Conservation (phyloP, 129 eudicot species). For the Lonicera japonica region DNA sequence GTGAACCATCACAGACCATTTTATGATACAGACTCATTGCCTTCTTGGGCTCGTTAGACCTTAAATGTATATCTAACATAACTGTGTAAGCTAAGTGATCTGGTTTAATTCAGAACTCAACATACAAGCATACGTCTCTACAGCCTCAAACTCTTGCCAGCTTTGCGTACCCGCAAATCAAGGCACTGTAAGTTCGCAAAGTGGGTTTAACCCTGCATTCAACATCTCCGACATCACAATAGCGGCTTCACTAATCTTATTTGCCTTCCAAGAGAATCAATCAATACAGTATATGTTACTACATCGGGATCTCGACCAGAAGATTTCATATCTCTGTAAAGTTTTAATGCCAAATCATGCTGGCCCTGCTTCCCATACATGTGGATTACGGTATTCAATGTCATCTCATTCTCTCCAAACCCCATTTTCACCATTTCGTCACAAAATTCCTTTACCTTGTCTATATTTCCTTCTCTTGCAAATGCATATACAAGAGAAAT, state of each 20-base stretch:
- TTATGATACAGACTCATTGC: conserved; percentile 60
- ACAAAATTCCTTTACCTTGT: conserved; percentile 62
- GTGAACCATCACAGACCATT: conserved; percentile 57
- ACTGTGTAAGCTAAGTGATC: conserved; percentile 82
- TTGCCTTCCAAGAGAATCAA: conserved; percentile 82
- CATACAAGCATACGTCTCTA: conserved; percentile 68
- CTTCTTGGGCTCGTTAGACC: conserved; percentile 47
- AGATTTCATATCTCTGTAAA: conserved; percentile 66
- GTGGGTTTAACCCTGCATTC: conserved; percentile 76
- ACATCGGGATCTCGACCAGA: conserved; percentile 84
- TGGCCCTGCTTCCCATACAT: conserved; percentile 85
- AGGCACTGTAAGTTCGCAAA: conserved; percentile 81
- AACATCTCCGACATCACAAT: conserved; percentile 94
- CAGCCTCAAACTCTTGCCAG: conserved; percentile 76
- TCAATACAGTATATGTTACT: conserved; percentile 79
- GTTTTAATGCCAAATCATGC: conserved; percentile 63
- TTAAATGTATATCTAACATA: conserved; percentile 61
- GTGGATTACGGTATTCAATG: conserved; percentile 80
- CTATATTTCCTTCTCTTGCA: conserved; percentile 71
- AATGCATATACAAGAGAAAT: conserved; percentile 82
- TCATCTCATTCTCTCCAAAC: conserved; percentile 82
- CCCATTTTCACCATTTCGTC: conserved; percentile 79
- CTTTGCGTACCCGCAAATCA: conserved; percentile 95
- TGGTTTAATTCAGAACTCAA: conserved; percentile 74
- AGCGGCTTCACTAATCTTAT: conserved; percentile 74